Percentiles rank a stretch among this genome's conserved stretches.
Evolutionary conservation across 495 filamentous ascomycete genomes (phyloP).

Genomic region (Neurospora sp.): DNA sequence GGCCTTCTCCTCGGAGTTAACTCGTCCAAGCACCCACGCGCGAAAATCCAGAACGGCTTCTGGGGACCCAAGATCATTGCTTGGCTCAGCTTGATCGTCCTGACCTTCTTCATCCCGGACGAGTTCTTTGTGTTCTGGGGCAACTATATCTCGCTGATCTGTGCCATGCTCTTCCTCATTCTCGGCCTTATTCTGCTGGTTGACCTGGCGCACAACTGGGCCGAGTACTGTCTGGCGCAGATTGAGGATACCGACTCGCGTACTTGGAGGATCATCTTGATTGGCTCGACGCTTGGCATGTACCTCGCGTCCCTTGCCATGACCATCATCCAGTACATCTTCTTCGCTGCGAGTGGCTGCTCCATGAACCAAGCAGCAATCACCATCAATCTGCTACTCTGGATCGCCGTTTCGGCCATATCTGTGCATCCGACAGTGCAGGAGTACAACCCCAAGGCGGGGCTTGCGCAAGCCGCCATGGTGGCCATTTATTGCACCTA

Average conservation of each 20-base stretch:
- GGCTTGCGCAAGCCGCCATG: slow-evolving; percentile 93
- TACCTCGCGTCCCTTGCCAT: slow-evolving; percentile 81
- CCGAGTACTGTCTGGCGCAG: slow-evolving; percentile 86
- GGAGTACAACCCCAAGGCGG: slow-evolving; percentile 85
- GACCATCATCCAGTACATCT: slow-evolving; percentile 95
- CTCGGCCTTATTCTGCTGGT: slow-evolving; percentile 88
- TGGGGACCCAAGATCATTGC: slow-evolving; percentile 73
- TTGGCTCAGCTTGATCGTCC: slow-evolving; percentile 77
- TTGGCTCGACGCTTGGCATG: slow-evolving; percentile 90
- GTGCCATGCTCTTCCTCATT: slow-evolving; percentile 89
- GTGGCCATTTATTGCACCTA: slow-evolving; percentile 98
- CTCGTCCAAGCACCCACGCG: slow-evolving; percentile 77
- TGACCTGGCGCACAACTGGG: slow-evolving; percentile 95
- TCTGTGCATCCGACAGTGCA: slow-evolving; percentile 88
- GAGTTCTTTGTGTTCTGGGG: slow-evolving; percentile 93
- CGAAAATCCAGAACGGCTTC: slow-evolving; percentile 86
- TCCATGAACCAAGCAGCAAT: slow-evolving; percentile 84
- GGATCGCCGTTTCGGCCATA: slow-evolving; percentile 68
- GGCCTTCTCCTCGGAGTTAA: slow-evolving; percentile 77
- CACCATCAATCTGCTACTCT: slow-evolving; percentile 73
- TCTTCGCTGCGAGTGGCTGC: slow-evolving; percentile 77
- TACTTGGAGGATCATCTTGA: slow-evolving; percentile 73
- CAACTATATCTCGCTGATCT: slow-evolving; percentile 80
- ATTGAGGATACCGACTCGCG: slow-evolving; percentile 84
- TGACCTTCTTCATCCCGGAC: slow-evolving; percentile 93